Evolutionary conservation across 129 eudicot species (phyloP).

Genomic region (Centaurea solstitialis): DNA sequence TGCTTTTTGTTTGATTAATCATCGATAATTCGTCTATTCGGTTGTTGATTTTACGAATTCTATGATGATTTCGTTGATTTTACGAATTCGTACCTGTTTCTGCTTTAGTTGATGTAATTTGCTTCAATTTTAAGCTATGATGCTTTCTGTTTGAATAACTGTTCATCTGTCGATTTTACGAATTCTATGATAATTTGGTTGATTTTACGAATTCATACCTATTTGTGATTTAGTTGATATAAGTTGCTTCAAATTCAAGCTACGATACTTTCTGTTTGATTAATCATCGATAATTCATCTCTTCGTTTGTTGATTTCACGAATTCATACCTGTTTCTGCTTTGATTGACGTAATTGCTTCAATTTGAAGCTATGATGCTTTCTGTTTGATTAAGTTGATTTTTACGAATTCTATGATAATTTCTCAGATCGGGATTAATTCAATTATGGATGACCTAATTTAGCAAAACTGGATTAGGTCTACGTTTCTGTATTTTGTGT

Average conservation of each 20-base stretch:
- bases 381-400: not conserved
- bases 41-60: not conserved
- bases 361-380: not conserved
- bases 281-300: not conserved
- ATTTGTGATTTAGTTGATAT: not conserved
- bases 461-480: not conserved
- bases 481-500: not conserved
- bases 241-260: not conserved
- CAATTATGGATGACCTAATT: not conserved
- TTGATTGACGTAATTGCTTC: not conserved
- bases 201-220: not conserved
- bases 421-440: not conserved
- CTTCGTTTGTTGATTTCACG: not conserved
- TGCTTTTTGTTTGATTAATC: not conserved
- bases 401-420: conserved; percentile 5
- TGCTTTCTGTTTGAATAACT: not conserved
- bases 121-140: not conserved
- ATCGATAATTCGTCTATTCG: not conserved
- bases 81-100: too few relatives aligned
- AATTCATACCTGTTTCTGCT: not conserved
- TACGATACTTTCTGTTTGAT: not conserved
- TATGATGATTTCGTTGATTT: not conserved
- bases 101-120: not conserved
- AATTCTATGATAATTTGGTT: too few relatives aligned
- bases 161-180: not conserved